Evolutionary conservation across 768 basidiomycete species (phyloP).

Genomic region (Serendipita indica): DNA sequence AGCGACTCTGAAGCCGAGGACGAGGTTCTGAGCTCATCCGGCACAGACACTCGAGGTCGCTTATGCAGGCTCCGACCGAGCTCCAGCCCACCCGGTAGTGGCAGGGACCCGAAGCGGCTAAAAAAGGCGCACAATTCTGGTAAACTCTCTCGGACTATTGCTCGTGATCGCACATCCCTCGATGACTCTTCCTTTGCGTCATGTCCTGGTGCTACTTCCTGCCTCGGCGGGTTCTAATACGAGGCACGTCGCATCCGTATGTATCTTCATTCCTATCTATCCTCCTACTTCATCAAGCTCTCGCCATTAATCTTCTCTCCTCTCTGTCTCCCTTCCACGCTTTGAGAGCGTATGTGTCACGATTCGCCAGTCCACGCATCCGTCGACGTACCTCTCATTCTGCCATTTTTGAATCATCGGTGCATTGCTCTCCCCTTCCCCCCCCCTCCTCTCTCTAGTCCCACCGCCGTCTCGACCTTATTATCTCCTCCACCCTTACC

Average conservation of each 20-base stretch:
- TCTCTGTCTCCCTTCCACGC: too few species aligned
- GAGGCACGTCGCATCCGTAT: background rate
- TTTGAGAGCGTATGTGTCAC: too few species aligned
- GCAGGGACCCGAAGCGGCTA: background rate
- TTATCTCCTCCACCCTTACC: too few species aligned
- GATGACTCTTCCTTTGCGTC: conserved; percentile 3
- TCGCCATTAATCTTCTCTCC: too few species aligned
- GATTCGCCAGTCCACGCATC: too few species aligned
- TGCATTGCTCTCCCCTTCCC: background rate
- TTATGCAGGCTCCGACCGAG: background rate
- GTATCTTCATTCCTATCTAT: background rate
- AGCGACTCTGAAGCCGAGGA: conserved; percentile 1
- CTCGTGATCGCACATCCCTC: background rate
- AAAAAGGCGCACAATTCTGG: background rate
- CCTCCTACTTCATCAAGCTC: background rate
- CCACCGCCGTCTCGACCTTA: too few species aligned
- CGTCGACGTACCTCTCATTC: too few species aligned
- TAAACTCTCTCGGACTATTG: background rate
- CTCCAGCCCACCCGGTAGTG: too few species aligned
- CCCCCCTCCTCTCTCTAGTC: background rate
- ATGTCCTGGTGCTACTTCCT: background rate
- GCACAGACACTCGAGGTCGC: background rate
- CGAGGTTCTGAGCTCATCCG: background rate
- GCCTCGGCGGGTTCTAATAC: conserved; percentile 4
- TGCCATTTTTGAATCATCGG: too few species aligned